Evolutionary conservation across 768 basidiomycete species (phyloP).

Genomic region (Multifurca ochricompacta): DNA sequence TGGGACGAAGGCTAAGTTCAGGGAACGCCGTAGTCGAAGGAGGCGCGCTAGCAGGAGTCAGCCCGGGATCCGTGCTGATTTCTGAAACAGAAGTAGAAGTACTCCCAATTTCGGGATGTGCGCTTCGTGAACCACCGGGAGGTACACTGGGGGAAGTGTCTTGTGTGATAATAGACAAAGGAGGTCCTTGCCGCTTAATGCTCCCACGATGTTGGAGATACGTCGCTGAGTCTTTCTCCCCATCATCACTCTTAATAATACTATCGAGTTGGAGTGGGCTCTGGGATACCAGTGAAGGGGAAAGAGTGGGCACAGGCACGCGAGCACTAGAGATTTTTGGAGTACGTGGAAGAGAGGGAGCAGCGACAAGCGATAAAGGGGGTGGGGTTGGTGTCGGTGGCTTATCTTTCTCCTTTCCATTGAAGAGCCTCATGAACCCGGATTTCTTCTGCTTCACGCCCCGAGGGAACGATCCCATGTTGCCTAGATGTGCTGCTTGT

Average conservation of each 20-base stretch:
- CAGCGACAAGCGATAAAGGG: constrained; percentile 32
- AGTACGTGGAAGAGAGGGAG: constrained; percentile 13
- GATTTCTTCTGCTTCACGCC: constrained; percentile 70
- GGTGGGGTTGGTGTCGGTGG: constrained; percentile 51
- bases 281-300: constrained; percentile 11
- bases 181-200: neutral
- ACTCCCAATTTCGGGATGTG: neutral
- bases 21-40: constrained; percentile 56
- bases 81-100: constrained; percentile 9
- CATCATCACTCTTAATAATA: neutral
- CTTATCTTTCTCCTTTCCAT: constrained; percentile 41
- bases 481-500: constrained; percentile 2
- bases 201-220: neutral
- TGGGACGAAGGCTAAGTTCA: constrained; percentile 59
- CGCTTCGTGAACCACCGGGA: neutral
- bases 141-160: neutral
- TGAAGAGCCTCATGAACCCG: constrained; percentile 73
- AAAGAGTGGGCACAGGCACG: constrained; percentile 18
- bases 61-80: constrained; percentile 23
- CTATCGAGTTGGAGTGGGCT: constrained; percentile 10
- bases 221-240: neutral
- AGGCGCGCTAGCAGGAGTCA: constrained; percentile 47
- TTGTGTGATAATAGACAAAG: constrained; percentile 10
- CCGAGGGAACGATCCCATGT: constrained; percentile 31
- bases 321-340: constrained; percentile 23